Evolutionary conservation across 2,329 filamentous ascomycete genomes (phyloP), one percentile per base, ranked within the genome.

Genomic region (Fusarium caatingaense): DNA sequence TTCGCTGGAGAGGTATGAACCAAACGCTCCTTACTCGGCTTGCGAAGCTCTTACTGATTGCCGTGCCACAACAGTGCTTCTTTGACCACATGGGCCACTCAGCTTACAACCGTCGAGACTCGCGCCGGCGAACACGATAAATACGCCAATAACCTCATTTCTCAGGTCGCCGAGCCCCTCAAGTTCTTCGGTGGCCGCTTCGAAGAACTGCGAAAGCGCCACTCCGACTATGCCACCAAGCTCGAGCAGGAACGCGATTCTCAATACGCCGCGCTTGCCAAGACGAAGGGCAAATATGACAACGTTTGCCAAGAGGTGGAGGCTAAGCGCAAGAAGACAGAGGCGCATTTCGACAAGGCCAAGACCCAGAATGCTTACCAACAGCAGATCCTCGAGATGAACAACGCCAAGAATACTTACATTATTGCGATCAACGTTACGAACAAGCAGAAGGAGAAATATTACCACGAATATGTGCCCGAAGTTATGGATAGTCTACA

Each of bases 321-420:
- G 83, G 93, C 90, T 72, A 91, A 92, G 80, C 91, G 96, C 76
- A 98, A 98, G 84, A 99, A 99, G 86, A 90, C 92, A 53, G 96
- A 99, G 76, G 92, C 92, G 48, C 90, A 94, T n/a, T 97, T 96
- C 76, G 95, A 98, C 79, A 98, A 97, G 82, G 83, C 89, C 68
- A 99, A 98, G 83, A 94, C 95, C 10, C 93, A 97, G 78, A 91
- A 89, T 78, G 90, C 93, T 40, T 99, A 97, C 80, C 93, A 97
- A 76, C 93, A 97, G 78, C 95, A 98, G 80, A 86, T 97, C 64
- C 83, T 91, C 64, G 96, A 99, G 74, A 98, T 98, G 96, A 93
- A 96, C 81, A 99, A 99, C 78, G 88, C 92, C 79, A 99, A 99
- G 85, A 99, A 99, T 79, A 94, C 92, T n/a, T 99, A 99, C 78